Base-by-base conservation (phyloP, 352 stramenopile species). In the Phytopythium montanum region DNA sequence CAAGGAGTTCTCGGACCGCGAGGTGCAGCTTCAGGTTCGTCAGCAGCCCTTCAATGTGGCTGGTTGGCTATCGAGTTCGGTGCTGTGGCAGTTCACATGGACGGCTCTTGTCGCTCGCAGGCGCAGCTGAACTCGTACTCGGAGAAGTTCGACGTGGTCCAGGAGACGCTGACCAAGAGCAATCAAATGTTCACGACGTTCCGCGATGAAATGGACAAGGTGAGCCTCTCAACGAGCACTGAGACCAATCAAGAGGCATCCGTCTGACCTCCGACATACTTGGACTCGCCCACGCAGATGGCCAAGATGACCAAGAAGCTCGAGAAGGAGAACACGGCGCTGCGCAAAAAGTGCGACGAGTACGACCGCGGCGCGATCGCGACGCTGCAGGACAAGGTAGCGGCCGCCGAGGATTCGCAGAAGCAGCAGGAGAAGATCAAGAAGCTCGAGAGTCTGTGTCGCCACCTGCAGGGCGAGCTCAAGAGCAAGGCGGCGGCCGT, bases 141-240 rank as follows among this genome's bases (percentile, higher is more conserved):
- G 26, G 82, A 93, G 39, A 94, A 94, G 66, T 94, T 94, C 54
- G 82, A 92, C 36, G 70, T 87, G 10, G 84, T 94, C 8, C 84
- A 95, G 62, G 82, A 95, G 45, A 95, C 84, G 10, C 74, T 95
- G 12, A 78, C 73, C 19, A 92, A 94, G 60, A 95, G 84, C 68
- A 93, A 95, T 56, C 70, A 88, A 34, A 90, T 95, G 82, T 95
- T 95, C 54, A 72, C 71, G 7, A 90, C 77, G 5, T 89, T 94
- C 62, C 84, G 86, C 25, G 67, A 85, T n/a, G 86, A 95, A 54
- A 94, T 95, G 70, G 82, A 92, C 61, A 94, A 94, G 75, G 77
- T 77, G 33, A 29, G 21, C 0, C 5, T n/a, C 23, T 29, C 29
- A 28, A 36, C 2, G 8, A 13, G 31, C 3, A 7, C 31, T 13